Evolutionary conservation across 2,329 filamentous ascomycete species (phyloP).

Genomic region (Phoma sp.): DNA sequence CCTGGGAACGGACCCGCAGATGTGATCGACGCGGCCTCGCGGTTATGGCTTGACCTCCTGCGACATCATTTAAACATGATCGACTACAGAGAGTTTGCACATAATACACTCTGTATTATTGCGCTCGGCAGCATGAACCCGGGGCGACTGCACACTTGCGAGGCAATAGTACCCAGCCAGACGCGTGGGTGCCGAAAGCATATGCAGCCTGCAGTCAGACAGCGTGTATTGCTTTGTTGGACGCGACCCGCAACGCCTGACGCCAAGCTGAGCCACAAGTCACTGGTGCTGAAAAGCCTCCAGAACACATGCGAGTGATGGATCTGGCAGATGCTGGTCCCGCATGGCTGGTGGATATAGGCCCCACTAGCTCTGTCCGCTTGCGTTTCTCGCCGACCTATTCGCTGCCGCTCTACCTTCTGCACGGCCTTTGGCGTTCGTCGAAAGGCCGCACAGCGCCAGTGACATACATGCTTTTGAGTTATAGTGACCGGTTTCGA

Average conservation of each 20-base stretch:
- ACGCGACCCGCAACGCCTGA: slow-evolving; percentile 16
- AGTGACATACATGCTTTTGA: slow-evolving; percentile 7
- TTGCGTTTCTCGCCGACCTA: slow-evolving; percentile 10
- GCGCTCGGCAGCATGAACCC: slow-evolving; percentile 10
- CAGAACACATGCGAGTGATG: slow-evolving; percentile 31
- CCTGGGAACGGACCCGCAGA: slow-evolving; percentile 26
- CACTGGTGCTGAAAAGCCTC: slow-evolving; percentile 25
- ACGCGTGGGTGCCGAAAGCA: slow-evolving; percentile 26
- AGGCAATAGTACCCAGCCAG: slow-evolving; percentile 18
- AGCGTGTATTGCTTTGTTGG: slow-evolving; percentile 27
- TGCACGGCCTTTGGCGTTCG: slow-evolving; percentile 8
- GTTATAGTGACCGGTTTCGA: neutral
- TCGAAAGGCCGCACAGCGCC: neutral
- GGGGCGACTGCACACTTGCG: slow-evolving; percentile 21
- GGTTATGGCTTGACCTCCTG: slow-evolving; percentile 42
- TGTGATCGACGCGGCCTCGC: slow-evolving; percentile 42
- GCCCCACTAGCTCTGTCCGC: slow-evolving; percentile 30
- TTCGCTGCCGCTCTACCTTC: slow-evolving; percentile 14
- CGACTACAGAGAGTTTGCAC: slow-evolving; percentile 11
- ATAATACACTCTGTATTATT: slow-evolving; percentile 13
- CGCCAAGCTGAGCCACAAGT: slow-evolving; percentile 30
- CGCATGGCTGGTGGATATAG: slow-evolving; percentile 23
- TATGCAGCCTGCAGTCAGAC: slow-evolving; percentile 21
- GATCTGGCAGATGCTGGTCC: slow-evolving; percentile 32
- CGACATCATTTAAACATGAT: slow-evolving; percentile 25